Conservation (phyloP, 139 green algal genomes). For the Spirogloea muscicola region DNA sequence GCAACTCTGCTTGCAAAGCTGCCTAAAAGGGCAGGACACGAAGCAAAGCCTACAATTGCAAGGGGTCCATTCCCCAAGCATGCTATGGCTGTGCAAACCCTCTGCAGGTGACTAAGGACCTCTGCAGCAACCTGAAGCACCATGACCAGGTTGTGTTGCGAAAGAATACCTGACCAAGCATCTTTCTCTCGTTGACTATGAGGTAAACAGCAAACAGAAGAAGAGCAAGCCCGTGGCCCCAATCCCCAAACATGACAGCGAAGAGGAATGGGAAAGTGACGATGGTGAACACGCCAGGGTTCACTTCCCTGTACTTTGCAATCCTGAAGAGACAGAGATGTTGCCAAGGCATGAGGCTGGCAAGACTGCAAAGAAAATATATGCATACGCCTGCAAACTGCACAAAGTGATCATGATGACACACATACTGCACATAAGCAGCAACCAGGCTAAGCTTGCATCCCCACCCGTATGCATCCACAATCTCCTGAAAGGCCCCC, state of each 20-base stretch:
- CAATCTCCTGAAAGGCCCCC: slow-evolving; percentile 86
- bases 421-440: too few species aligned
- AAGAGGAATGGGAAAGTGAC: slow-evolving; percentile 99
- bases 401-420: too few species aligned
- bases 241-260: slow-evolving; percentile 98
- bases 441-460: not conserved
- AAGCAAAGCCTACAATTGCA: too few species aligned
- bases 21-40: too few species aligned
- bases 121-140: too few species aligned
- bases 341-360: not conserved
- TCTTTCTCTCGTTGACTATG: slow-evolving; percentile 75
- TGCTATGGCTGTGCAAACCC: too few species aligned
- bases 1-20: too few species aligned
- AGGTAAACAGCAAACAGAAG: slow-evolving; percentile 70
- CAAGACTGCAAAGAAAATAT: too few species aligned
- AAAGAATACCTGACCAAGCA: slow-evolving; percentile 44
- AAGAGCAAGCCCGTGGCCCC: slow-evolving; percentile 90
- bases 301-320: slow-evolving; percentile 88
- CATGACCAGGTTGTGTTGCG: slow-evolving; percentile 55
- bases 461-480: slow-evolving; percentile 86
- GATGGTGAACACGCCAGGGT: slow-evolving; percentile 92
- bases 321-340: slow-evolving; percentile 51
- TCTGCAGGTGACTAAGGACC: too few species aligned
- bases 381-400: too few species aligned
- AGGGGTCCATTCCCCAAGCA: too few species aligned